These are phyloP conservation scores for Starmerella apis DNA, from an alignment of 805 yeast species.

Conservation along the genomic window DNA sequence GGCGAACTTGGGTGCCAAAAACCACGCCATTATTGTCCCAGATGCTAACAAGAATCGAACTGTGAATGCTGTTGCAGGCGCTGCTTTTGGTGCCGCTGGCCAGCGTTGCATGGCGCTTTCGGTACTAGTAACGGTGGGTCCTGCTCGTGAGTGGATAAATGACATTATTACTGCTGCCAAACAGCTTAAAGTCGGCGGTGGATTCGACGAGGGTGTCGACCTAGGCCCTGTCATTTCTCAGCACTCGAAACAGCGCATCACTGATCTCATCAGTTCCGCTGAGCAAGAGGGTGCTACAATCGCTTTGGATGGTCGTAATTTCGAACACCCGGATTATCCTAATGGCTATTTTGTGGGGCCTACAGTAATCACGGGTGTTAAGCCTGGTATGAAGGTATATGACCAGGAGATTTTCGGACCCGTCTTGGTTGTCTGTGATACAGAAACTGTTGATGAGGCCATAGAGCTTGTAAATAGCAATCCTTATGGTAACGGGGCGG, in stretches of 20 bases:
- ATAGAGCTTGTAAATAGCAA: slow-evolving; percentile 51
- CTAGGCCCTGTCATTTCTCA: slow-evolving; percentile 67
- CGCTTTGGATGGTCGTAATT: slow-evolving; percentile 53
- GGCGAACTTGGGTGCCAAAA: slow-evolving; percentile 70
- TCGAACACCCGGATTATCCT: slow-evolving; percentile 40
- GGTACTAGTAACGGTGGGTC: slow-evolving; percentile 61
- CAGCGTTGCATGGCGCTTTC: slow-evolving; percentile 76
- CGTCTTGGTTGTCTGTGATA: slow-evolving; percentile 52
- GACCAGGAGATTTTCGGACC: slow-evolving; percentile 74
- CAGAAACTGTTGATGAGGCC: slow-evolving; percentile 57
- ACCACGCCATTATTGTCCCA: slow-evolving; percentile 62
- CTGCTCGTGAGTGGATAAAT: slow-evolving; percentile 49
- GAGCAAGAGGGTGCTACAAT: slow-evolving; percentile 54
- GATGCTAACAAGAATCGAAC: slow-evolving; percentile 59
- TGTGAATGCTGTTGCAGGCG: slow-evolving; percentile 56
- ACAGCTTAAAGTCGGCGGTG: slow-evolving; percentile 50
- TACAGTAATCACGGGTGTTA: slow-evolving; percentile 50
- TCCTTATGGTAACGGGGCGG: slow-evolving; percentile 61
- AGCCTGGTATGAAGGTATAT: slow-evolving; percentile 60
- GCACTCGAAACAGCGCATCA: slow-evolving; percentile 44
- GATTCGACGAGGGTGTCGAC: slow-evolving; percentile 52
- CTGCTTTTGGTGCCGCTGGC: slow-evolving; percentile 78
- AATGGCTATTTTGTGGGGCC: slow-evolving; percentile 66
- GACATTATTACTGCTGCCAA: slow-evolving; percentile 52
- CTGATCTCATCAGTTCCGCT: slow-evolving; percentile 47